Evolutionary conservation across 495 filamentous ascomycete species (phyloP), one percentile per base, ranked within the genome.

Genomic region (Aspergillus hancockii): DNA sequence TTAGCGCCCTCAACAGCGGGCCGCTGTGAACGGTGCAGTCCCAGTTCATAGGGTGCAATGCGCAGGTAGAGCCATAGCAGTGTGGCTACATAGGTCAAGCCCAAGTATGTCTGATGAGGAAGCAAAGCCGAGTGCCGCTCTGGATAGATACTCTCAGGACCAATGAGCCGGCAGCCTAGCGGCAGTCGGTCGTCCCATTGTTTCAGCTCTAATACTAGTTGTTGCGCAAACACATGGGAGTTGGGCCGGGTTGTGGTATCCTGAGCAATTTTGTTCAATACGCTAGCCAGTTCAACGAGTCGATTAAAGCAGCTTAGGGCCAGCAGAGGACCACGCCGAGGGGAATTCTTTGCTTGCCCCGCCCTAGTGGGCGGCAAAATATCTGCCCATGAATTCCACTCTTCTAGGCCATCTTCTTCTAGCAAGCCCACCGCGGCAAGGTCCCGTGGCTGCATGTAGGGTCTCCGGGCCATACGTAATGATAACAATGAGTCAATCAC

Each of bases 331-430:
- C 77, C 81, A 32, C 81, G 71, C 4, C 71, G 74, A 1, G 77
- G 77, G 8, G 79, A 63, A 57, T 69, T 69, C 56, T 70, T 73
- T 34, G 63, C 63, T 22, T 71, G 65, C 30, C 58, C 54, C 54
- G 50, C 62, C 9, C 62, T 62, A 0, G 73, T 77, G 13, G 77
- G 76, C 6, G 74, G 75, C 30, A 83, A 67, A 30, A 82, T 82
- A 53, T 84, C 79, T 4, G 73, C 75, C 88, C 88, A 91, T 2
- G 82, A 83, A 59, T 88, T 85, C 88, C 87, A 90, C 68, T 91
- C 87, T 58, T 91, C 88, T 19, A 85, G 67, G 7, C 85, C 88
- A 67, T 88, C 84, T 67, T 89, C 85, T 58, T 82, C 78, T 12
- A 87, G 63, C 10, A 77, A 64, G 1, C 78, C 74, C 32, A 83